Evolutionary conservation across 2,329 filamentous ascomycete species (phyloP), one percentile per base, ranked within the genome.

Genomic region (Curvularia hawaiiensis): DNA sequence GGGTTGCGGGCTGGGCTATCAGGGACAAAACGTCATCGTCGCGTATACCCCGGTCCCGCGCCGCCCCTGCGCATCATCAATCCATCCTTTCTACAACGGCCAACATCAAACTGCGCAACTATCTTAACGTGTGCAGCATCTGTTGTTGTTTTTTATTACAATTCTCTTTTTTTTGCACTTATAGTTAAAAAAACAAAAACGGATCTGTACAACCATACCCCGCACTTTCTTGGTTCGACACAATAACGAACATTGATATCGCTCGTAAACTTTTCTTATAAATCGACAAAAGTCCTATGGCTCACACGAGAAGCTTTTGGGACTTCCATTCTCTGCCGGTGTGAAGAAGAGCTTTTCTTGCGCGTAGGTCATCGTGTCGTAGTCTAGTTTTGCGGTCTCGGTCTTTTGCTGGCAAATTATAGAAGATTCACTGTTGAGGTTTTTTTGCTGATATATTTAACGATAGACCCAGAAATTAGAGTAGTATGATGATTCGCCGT

Each of bases 11-110:
- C 67, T 66, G 68, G 68, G 61, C 64, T 67, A 50, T 58, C 54
- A 44, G 56, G 57, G 49, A 50, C 59, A 49, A 54, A 63, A 73
- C 71, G 71, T 72, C 70, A 73, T 72, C 56, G 61, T 55, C 60
- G 65, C 62, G 52, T 52, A 56, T 60, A 62, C 54, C 60, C 47
- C 50, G 40, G 56, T 45, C 49, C 46, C 20, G 43, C 46, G 39
- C 49, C 41, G 67, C 65, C 61, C 65, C 56, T 65, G 67, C 57
- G 53, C 46, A 66, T 54, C 64, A 69, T 69, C 67, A 55, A n/a
- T 38, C 6, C 35, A 38, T 38, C 33, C 12, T 12, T 33, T 12
- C 14, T 35, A 5, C 12, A 16, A 35, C 4, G 3, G 12, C 12
- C n/a, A n/a, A 18, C 14, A n/a, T 38, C 35, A 3, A 16, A 38